Base-by-base conservation (phyloP, 106 monocot genomes). In the Cymbidium sinense region DNA sequence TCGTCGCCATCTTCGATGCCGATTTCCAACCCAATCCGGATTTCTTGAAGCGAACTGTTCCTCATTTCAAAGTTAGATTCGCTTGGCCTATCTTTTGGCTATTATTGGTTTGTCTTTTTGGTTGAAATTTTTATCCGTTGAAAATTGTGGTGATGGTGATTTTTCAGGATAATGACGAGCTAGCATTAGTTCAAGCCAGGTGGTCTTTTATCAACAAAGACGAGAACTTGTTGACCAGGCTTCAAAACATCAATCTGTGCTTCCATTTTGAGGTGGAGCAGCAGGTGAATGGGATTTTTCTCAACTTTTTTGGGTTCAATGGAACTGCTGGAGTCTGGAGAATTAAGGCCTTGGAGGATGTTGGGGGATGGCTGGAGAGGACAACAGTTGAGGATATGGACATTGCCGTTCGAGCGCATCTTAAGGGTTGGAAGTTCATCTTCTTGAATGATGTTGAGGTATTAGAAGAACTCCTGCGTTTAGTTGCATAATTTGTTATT, bases 181-280 rank as follows among this genome's bases (percentile, higher is more conserved):
- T 98, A 31, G 96, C 82, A 11, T 75, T 98, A 70, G 96, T 98
- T 18, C 96, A 98, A 73, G 89, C 96, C 1, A 85, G 96, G 44
- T 98, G 96, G 96, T 89, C 96, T 2, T 98, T 98, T 81, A 88
- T 98, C 74, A 98, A 98, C 81, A 98, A 92, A 75, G 96, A 98
- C 72, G 96, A 98, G 85, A 98, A 98, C 83, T 77, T 98, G 70
- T 78, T 98, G n/a, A 98, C 96, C 13, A 75, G 96, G 77, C 77
- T 98, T 83, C 96, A 98, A 74, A 88, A 98, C 82, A 92, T 98
- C 18, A 98, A 98, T 51, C 89, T 98, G 17, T 98, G 94, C 88
- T 98, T 98, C 85, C 96, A 98, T 75, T 98, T 98, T 83, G 96
- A 98, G 85, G 96, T 98, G 58, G 96, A 98, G 82, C 96, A 98